A percentile compares a stretch with the other conserved stretches of the same genome.
phyloP scores from a whole-genome alignment of 208 protist genomes.

The Tritrichomonas foetus region DNA sequence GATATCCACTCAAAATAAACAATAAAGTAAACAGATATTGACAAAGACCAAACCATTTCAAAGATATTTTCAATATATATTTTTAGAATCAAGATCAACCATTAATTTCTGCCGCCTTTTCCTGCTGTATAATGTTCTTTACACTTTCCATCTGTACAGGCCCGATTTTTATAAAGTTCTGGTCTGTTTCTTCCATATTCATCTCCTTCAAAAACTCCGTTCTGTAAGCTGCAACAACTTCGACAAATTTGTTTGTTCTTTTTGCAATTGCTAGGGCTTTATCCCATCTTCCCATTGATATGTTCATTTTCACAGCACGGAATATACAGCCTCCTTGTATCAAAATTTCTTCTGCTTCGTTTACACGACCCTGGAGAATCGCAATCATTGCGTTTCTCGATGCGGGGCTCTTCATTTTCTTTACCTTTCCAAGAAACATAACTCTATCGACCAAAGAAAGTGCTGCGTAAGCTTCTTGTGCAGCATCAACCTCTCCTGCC shows the following conservation, averaged over 20 bases:
- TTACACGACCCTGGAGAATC: conserved; percentile 24
- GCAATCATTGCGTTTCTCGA: conserved; percentile 44
- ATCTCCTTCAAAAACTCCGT: conserved; percentile 44
- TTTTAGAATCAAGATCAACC: no score
- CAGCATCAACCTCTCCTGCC: conserved; percentile 42
- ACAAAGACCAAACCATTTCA: no score
- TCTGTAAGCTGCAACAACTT: conserved; percentile 42
- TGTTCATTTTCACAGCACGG: conserved; percentile 44
- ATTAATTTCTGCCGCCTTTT: not conserved
- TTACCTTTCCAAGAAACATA: conserved; percentile 39
- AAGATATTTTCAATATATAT: no score
- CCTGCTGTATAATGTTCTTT: not conserved
- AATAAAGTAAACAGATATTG: no score
- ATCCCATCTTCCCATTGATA: conserved; percentile 38
- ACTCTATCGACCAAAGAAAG: conserved; percentile 41
- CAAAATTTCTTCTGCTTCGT: conserved; percentile 46
- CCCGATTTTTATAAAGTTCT: conserved; percentile 25
- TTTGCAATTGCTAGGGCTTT: conserved; percentile 40
- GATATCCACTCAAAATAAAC: no score
- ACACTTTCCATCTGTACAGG: not conserved
- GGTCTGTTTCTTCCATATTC: conserved; percentile 42
- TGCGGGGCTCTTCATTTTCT: conserved; percentile 41
- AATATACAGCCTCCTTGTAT: conserved; percentile 39
- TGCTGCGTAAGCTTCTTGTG: conserved; percentile 44
- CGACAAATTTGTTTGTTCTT: conserved; percentile 25